Percentiles rank a stretch among this genome's conserved stretches.
Conservation (phyloP, 768 basidiomycete species). For the Boletus fagicola region DNA sequence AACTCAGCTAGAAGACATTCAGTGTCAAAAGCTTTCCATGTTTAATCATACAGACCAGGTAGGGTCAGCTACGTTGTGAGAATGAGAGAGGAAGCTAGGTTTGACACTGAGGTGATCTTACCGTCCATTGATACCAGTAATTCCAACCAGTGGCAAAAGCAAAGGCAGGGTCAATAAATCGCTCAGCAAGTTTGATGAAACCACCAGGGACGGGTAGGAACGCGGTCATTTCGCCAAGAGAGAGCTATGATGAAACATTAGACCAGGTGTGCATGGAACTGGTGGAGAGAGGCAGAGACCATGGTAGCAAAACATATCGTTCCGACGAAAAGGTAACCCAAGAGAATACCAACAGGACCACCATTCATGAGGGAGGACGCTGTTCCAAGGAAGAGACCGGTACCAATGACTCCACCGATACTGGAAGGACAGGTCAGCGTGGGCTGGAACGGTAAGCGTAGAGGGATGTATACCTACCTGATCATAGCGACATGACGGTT, state of each 20-base stretch:
- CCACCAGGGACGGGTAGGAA: conserved; percentile 46
- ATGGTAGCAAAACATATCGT: conserved; percentile 40
- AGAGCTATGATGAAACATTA: conserved; percentile 20
- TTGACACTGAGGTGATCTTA: neutral
- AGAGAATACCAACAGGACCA: conserved; percentile 47
- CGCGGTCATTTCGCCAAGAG: conserved; percentile 46
- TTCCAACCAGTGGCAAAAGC: conserved; percentile 45
- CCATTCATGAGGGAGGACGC: conserved; percentile 38
- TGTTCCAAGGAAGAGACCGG: conserved; percentile 37
- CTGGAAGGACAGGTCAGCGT: conserved; percentile 7
- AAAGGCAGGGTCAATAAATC: conserved; percentile 46
- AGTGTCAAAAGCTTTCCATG: neutral
- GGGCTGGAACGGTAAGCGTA: no score
- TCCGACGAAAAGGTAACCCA: conserved; percentile 40
- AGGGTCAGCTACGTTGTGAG: conserved; percentile 20
- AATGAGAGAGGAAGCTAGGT: conserved; percentile 5
- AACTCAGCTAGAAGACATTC: conserved; percentile 39
- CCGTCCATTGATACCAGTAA: conserved; percentile 42
- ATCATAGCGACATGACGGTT: conserved; percentile 39
- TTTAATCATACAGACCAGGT: conserved; percentile 18
- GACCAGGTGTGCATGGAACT: neutral
- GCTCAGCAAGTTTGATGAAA: conserved; percentile 46
- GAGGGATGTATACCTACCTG: conserved; percentile 25
- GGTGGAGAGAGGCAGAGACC: conserved; percentile 20
- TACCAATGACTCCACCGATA: conserved; percentile 43